phyloP scores from a whole-genome alignment of 1,139 yeast genomes.

The Petasospora fabianii region DNA sequence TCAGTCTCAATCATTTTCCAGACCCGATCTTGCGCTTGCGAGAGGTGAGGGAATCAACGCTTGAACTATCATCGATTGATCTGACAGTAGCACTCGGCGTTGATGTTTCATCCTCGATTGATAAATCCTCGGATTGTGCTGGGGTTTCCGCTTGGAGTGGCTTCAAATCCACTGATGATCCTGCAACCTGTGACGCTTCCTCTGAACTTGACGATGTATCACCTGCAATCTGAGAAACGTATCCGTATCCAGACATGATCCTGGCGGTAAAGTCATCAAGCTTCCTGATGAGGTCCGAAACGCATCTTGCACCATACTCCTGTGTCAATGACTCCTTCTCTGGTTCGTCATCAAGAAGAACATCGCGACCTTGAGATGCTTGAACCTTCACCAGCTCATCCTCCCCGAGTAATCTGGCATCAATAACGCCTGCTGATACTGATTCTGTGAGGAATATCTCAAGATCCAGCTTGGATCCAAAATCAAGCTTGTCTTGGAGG shows the following conservation, averaged over 20 bases:
- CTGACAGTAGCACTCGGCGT: neutral
- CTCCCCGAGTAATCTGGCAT: constrained; percentile 19
- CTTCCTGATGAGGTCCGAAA: constrained; percentile 13
- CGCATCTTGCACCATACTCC: constrained; percentile 11
- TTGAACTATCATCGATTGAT: neutral
- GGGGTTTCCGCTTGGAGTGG: neutral
- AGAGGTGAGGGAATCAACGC: neutral
- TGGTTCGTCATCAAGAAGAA: constrained; percentile 13
- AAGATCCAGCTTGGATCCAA: constrained; percentile 15
- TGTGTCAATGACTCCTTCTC: constrained; percentile 3
- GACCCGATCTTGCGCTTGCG: constrained; percentile 11
- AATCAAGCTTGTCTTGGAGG: constrained; percentile 14
- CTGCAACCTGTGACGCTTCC: neutral
- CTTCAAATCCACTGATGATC: neutral
- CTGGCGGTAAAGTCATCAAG: constrained; percentile 15
- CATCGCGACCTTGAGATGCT: constrained; percentile 23
- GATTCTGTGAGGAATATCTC: constrained; percentile 24
- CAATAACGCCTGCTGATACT: constrained; percentile 18
- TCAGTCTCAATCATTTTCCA: constrained; percentile 1
- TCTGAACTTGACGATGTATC: too few relatives aligned
- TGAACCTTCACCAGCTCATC: constrained; percentile 23
- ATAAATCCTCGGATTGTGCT: too few relatives aligned
- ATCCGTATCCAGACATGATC: constrained; percentile 14
- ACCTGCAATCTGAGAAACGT: constrained; percentile 14
- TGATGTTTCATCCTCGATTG: neutral